These are phyloP conservation scores for Termitomyces sp. DNA, from an alignment of 768 basidiomycete species.

Conservation along the genomic window DNA sequence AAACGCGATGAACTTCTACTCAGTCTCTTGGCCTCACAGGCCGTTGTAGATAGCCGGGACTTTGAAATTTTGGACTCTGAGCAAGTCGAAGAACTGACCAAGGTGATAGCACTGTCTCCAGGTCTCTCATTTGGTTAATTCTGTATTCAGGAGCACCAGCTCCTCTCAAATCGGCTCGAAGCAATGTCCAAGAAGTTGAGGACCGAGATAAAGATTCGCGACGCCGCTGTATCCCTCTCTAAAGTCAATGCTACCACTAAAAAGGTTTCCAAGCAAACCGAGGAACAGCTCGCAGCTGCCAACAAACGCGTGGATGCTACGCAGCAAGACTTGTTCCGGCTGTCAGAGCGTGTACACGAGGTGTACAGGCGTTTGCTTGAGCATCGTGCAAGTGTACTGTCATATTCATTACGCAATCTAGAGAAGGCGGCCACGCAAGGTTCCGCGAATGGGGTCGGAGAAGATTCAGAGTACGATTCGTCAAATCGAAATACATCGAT, in stretches of 20 bases:
- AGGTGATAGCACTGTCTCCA: slow-evolving; percentile 24
- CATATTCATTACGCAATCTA: slow-evolving; percentile 59
- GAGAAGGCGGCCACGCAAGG: slow-evolving; percentile 39
- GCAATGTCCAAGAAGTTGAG: slow-evolving; percentile 70
- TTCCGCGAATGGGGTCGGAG: slow-evolving; percentile 17
- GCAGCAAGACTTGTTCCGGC: slow-evolving; percentile 65
- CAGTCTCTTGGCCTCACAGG: slow-evolving; percentile 88
- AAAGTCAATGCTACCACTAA: slow-evolving; percentile 58
- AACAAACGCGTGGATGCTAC: slow-evolving; percentile 64
- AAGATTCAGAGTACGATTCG: slow-evolving; percentile 50
- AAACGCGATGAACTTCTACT: slow-evolving; percentile 82
- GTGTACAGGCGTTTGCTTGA: slow-evolving; percentile 63
- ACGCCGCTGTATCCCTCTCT: slow-evolving; percentile 72
- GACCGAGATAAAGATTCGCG: slow-evolving; percentile 83
- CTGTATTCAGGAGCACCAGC: slow-evolving; percentile 61
- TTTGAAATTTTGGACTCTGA: slow-evolving; percentile 64
- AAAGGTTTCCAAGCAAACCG: slow-evolving; percentile 55
- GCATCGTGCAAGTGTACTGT: slow-evolving; percentile 80
- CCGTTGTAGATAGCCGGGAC: slow-evolving; percentile 84
- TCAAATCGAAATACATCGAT: slow-evolving; percentile 44
- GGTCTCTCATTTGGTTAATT: slow-evolving; percentile 2
- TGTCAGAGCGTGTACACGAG: slow-evolving; percentile 61
- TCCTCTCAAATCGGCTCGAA: slow-evolving; percentile 57
- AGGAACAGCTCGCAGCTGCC: slow-evolving; percentile 69
- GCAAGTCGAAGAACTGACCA: slow-evolving; percentile 47